A percentile compares a stretch with the other conserved stretches of the same genome.
These are phyloP conservation scores for Colletotrichum tanaceti DNA, from an alignment of 2,329 filamentous ascomycete genomes.

Conservation along the genomic window DNA sequence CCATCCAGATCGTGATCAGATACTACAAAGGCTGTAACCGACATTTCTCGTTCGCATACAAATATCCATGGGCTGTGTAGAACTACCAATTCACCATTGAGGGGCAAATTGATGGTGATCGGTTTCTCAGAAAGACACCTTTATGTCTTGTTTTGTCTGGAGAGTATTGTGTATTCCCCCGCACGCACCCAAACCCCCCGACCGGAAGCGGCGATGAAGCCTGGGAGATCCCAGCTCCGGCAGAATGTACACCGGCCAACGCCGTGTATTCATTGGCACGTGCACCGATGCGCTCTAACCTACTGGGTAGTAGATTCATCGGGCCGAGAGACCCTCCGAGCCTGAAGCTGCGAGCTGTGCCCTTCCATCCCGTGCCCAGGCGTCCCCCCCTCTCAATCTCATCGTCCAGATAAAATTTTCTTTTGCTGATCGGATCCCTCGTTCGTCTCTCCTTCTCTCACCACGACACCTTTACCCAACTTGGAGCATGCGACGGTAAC, in stretches of 20 bases:
- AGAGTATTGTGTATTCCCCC: neutral
- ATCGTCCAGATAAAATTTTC: conserved; percentile 21
- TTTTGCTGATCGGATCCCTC: neutral
- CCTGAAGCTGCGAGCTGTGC: conserved; percentile 1
- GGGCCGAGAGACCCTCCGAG: conserved; percentile 37
- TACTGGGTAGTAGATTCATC: conserved; percentile 12
- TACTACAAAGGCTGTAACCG: neutral
- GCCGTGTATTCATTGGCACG: neutral
- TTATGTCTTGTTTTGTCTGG: neutral
- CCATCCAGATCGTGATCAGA: neutral
- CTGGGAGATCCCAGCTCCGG: conserved; percentile 13
- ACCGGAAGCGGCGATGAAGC: conserved; percentile 5
- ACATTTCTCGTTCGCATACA: neutral
- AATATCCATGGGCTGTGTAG: neutral
- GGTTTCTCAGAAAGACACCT: neutral
- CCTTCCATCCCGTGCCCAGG: conserved; percentile 11
- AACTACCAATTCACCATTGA: neutral
- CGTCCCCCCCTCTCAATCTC: neutral
- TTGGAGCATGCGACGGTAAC: conserved; percentile 6
- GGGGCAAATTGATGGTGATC: no score
- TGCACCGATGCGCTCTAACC: neutral
- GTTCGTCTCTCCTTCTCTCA: neutral
- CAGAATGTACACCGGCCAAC: neutral
- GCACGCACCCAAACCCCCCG: neutral
- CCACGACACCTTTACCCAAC: conserved; percentile 4